Base-by-base conservation (phyloP, 2,329 filamentous ascomycete genomes). In the Zarea fungicola region DNA sequence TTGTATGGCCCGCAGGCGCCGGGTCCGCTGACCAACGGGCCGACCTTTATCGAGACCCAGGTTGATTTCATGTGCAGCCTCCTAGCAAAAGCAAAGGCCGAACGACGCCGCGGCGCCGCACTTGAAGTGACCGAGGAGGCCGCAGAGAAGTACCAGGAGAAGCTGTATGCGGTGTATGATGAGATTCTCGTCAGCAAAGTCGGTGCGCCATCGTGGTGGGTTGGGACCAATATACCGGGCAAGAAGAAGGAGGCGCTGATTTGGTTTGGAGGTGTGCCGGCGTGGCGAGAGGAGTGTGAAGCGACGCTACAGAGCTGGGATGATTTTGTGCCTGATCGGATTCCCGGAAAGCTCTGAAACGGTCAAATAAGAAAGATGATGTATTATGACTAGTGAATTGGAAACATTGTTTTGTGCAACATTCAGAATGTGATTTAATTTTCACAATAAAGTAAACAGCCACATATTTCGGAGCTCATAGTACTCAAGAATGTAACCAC, bases 1-100 rank as follows among this genome's bases (percentile, higher is more conserved):
- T 21, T 61, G 8, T 60, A 61, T 25, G 59, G 59, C 2, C 59
- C 58, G 3, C 58, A 60, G 50, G 53, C 53, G 10, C 55, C 57
- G 0, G 57, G 55, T 0, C 45, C 53, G 8, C 49, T 54, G 16
- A 42, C 52, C 9, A 58, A 59, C 19, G 54, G 50, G 5, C 58
- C 57, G 16, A 21, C 52, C 3, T 58, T 60, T 21, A 52, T 60
- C 8, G 57, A 58, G 36, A 21, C 49, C 21, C 50, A 60, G 35
- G 54, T 58, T 14, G 56, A 58, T 14, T 51, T 53, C 23, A n/a
- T 58, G 7, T 32, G 43, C 7, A 40, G 46, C 8, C 36, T 59
- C 6, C 42, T 59, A 2, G 35, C 52, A n/a, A 48, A 49, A 41
- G 51, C 58, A 6, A 43, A 28, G 11, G 23, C 50, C 21, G 53